Conservation (phyloP, 495 filamentous ascomycete species). For the Penicillium cosmopolitanum region DNA sequence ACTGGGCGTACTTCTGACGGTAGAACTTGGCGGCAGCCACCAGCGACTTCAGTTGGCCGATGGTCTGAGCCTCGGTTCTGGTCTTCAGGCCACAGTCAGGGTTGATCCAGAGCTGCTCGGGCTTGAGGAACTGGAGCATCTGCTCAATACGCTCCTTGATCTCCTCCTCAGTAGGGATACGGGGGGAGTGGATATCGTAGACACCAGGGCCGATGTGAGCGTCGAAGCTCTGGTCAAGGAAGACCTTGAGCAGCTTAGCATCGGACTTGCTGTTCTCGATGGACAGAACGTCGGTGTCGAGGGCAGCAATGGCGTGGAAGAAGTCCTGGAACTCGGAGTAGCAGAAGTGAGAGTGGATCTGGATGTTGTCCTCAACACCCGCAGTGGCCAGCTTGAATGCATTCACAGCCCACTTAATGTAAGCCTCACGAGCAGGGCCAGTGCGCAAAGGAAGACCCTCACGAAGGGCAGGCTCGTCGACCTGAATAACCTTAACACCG, state of each 20-base stretch:
- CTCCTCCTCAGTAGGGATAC: constrained; percentile 92
- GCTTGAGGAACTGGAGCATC: constrained; percentile 94
- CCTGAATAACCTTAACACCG: constrained; percentile 96
- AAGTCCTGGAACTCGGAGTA: constrained; percentile 99
- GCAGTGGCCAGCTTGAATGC: constrained; percentile 93
- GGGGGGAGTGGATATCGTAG: constrained; percentile 99
- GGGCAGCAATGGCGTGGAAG: constrained; percentile 98
- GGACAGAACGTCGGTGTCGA: constrained; percentile 96
- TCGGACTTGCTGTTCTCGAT: constrained; percentile 99
- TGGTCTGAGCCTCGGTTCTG: constrained; percentile 69
- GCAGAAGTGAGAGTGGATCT: constrained; percentile 99
- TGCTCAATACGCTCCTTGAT: constrained; percentile 95
- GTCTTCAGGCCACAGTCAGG: constrained; percentile 99
- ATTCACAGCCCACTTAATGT: constrained; percentile 95
- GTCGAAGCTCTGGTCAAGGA: constrained; percentile 93
- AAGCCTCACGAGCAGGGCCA: constrained; percentile 89
- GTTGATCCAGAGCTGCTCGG: constrained; percentile 97
- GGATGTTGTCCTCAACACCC: constrained; percentile 88
- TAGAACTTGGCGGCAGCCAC: constrained; percentile 95
- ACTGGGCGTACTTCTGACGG: constrained; percentile 81
- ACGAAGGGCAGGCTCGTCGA: constrained; percentile 98
- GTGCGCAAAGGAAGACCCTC: constrained; percentile 96
- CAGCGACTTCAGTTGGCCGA: constrained; percentile 88
- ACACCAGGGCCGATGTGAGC: constrained; percentile 99
- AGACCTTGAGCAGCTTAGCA: constrained; percentile 97